Evolutionary conservation across 2,329 filamentous ascomycete species (phyloP).

Genomic region (Juglanconis oblonga): DNA sequence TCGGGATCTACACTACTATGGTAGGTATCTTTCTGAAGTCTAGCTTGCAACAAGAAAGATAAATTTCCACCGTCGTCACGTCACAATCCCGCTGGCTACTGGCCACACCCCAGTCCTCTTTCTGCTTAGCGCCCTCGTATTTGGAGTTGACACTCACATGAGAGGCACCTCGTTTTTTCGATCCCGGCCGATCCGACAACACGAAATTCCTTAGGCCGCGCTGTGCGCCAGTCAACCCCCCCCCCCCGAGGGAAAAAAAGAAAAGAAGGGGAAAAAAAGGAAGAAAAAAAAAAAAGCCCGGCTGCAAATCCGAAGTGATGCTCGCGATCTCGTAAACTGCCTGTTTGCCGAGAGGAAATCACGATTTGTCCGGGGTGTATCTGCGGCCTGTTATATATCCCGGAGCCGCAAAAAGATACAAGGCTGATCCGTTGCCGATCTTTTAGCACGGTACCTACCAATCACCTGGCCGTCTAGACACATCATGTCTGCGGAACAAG

Average conservation of each 20-base stretch:
- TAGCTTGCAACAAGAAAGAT: neutral
- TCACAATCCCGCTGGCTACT: neutral
- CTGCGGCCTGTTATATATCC: no score
- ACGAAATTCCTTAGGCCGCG: neutral
- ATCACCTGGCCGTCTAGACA: no score
- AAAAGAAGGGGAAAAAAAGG: no score
- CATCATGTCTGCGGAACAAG: neutral
- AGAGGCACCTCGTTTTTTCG: constrained; percentile 1
- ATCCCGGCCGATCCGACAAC: constrained; percentile 1
- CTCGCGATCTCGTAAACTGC: neutral
- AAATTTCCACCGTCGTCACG: neutral
- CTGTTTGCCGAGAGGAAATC: neutral
- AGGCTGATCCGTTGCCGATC: neutral
- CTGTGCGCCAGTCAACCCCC: neutral
- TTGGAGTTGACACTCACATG: constrained; percentile 1
- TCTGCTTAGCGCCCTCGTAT: constrained; percentile 18
- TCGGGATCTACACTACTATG: neutral
- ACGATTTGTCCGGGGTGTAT: no score
- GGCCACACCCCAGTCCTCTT: constrained; percentile 2
- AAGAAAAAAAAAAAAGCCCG: no score
- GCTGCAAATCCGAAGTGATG: neutral
- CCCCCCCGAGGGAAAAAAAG: no score
- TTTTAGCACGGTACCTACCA: neutral
- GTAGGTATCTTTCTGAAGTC: neutral
- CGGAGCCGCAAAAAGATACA: no score